Percentiles rank a stretch among this genome's conserved stretches.
Conservation (phyloP, 2,329 filamentous ascomycete genomes). For the Tolypocladium nubicola region DNA sequence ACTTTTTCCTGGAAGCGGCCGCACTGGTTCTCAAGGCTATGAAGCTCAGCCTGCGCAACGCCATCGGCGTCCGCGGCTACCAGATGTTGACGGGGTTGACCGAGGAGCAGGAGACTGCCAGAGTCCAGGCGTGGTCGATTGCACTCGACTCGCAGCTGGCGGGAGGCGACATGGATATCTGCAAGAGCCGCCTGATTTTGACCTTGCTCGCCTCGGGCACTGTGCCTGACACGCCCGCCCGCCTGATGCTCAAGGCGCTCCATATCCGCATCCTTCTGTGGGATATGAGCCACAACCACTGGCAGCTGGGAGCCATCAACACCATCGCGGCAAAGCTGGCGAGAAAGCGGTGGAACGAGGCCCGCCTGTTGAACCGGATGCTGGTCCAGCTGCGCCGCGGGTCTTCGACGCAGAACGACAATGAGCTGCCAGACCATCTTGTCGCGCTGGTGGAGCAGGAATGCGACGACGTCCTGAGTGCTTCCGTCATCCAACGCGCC, state of each 20-base stretch:
- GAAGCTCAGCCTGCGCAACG: constrained; percentile 70
- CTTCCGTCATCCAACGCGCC: constrained; percentile 70
- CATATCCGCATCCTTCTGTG: constrained; percentile 85
- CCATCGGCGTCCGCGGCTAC: constrained; percentile 68
- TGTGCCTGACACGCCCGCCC: constrained; percentile 68
- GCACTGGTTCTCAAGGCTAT: constrained; percentile 70
- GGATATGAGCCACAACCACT: constrained; percentile 57
- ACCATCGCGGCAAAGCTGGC: constrained; percentile 64
- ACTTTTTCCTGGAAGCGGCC: constrained; percentile 74
- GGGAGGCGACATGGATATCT: constrained; percentile 82
- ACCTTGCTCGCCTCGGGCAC: constrained; percentile 84
- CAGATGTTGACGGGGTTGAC: constrained; percentile 70
- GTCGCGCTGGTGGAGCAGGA: constrained; percentile 65
- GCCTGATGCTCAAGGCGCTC: constrained; percentile 84
- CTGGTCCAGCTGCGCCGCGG: constrained; percentile 29
- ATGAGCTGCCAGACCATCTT: constrained; percentile 62
- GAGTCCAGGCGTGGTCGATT: constrained; percentile 87
- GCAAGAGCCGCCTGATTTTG: constrained; percentile 72
- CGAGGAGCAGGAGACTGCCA: constrained; percentile 73
- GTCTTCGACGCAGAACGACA: constrained; percentile 39
- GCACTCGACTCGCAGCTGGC: constrained; percentile 87
- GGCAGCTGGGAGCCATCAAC: constrained; percentile 55
- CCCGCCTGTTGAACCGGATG: constrained; percentile 51
- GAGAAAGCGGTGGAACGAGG: constrained; percentile 70
- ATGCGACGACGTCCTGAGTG: constrained; percentile 71